phyloP scores from a whole-genome alignment of 1,284 basidiomycete genomes.

The Ceratobasidium sp. region DNA sequence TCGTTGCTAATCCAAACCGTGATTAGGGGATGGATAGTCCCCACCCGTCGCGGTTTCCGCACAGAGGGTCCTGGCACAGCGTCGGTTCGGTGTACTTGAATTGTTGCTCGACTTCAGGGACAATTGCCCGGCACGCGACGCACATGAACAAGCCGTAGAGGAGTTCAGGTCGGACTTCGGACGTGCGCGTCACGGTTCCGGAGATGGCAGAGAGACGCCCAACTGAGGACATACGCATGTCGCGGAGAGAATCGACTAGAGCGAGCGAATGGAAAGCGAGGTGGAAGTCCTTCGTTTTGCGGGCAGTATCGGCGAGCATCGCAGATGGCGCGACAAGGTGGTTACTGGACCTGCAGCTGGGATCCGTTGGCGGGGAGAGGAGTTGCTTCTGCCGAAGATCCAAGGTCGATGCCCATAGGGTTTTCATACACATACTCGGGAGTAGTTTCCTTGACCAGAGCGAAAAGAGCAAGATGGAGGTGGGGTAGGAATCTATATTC shows the following conservation, averaged over 20 bases:
- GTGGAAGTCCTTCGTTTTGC: slow-evolving; percentile 86
- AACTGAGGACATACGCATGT: slow-evolving; percentile 92
- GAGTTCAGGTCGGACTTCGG: slow-evolving; percentile 96
- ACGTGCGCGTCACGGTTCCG: slow-evolving; percentile 97
- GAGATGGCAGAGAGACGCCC: slow-evolving; percentile 94
- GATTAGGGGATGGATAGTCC: slow-evolving; percentile 96
- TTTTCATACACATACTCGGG: slow-evolving; percentile 96
- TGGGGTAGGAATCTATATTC: slow-evolving; percentile 84
- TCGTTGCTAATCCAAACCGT: slow-evolving; percentile 99
- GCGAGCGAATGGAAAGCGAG: slow-evolving; percentile 98
- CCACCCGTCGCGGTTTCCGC: slow-evolving; percentile 92
- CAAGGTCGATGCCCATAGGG: slow-evolving; percentile 52
- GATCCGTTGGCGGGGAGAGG: slow-evolving; percentile 47
- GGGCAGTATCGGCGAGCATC: slow-evolving; percentile 38
- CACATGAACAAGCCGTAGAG: slow-evolving; percentile 95
- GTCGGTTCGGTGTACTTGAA: slow-evolving; percentile 99
- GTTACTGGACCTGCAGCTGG: slow-evolving; percentile 73
- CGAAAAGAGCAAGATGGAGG: slow-evolving; percentile 89
- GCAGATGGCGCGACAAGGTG: slow-evolving; percentile 84
- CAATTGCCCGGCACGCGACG: slow-evolving; percentile 85
- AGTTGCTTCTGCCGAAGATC: slow-evolving; percentile 56
- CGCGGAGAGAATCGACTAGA: slow-evolving; percentile 94
- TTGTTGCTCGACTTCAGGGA: slow-evolving; percentile 98
- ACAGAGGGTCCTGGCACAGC: slow-evolving; percentile 93
- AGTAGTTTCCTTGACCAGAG: slow-evolving; percentile 88